Evolutionary conservation across 345 rosid species (phyloP), one percentile per base, ranked within the genome.

Genomic region (Boechera divaricarpa): DNA sequence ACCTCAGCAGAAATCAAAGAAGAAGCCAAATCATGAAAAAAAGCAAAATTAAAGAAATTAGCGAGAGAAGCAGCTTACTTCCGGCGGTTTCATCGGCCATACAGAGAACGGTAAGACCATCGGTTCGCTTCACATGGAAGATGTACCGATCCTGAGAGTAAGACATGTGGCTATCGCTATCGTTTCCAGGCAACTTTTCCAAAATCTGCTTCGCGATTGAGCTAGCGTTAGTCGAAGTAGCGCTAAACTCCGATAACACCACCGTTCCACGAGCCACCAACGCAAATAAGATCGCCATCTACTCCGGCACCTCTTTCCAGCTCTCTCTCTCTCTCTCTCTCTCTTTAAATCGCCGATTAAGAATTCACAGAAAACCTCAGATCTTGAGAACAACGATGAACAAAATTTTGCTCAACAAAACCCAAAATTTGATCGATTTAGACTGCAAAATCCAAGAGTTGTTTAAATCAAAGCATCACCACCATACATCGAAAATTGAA

Each of bases 21-120:
- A 61, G 41, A 52, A 7, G 45, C 24, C 13, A 48, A 63, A 36
- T 53, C 18, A 63, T 15, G 9, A 12, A 18, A 9, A 8, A 18
- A 42, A 35, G 4, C n/a, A 6, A 13, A 53, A 45, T 10, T 8
- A 2, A 24, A 32, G 5, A 31, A 2, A 24, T 51, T 1, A 26
- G 26, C 10, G 36, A 52, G 67, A 26, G 16, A 44, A 29, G n/a
- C 6, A 32, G 54, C 84, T 57, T 84, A 94, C 97, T 88, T 82
- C 92, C 98, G 79, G 98, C 91, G 67, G 87, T 80, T 54, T 90
- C 97, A 33, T 94, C 97, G 56, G 98, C 95, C 98, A 94, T 90
- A 76, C 98, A 94, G 81, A 94, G 97, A 59, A 83, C 94, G 81
- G 97, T 84, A 71, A 92, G 96, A 71, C 99, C 98, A 72, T 94